Base-by-base conservation (phyloP, 306 rosid genomes). In the Lablab purpureus region DNA sequence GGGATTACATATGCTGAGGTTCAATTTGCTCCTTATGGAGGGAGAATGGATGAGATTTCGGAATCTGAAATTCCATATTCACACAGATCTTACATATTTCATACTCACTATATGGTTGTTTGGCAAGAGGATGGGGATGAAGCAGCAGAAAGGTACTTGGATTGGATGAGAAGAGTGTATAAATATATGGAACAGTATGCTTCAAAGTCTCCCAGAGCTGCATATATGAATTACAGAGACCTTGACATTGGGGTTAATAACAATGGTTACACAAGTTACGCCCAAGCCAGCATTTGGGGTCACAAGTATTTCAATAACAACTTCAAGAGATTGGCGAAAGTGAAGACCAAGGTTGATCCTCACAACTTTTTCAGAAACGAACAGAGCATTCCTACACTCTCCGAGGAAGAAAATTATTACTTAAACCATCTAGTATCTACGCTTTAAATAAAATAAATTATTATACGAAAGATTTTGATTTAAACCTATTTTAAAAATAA, bases 41-140 rank as follows among this genome's bases (percentile, higher is more conserved):
- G 84, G 10, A 75, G 25, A 55, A 84, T 76, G 87, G 34, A 80
- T 84, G 59, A 76, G 23, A 84, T 84, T 84, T 64, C 80, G 2
- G 87, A 80, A 12, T 69, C 63, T 15, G 76, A 76, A 64, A 76
- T 21, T 55, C 84, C 84, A 64, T 84, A 64, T 47, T 80, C 82
- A 4, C 78, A 76, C 13, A 80, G 78, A 66, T 0, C 6, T 8
- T 75, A 55, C 71, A 9, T 84, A n/a, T 76, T 52, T 17, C 7
- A 41, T 3, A 76, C 76, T 71, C 74, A 64, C 7, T 30, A 84
- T 8, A 4, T 8, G 1, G 77, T 71, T 3, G 46, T 32, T 71
- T 84, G 82, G 84, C 14, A 23, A 21, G 32, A 75, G 25, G 59
- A 75, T 80, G 81, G 78, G 10, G 27, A 75, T 17, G 73, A 71